Evolutionary conservation across 305 asterid species (phyloP).

Genomic region (Fraxinus latifolia): DNA sequence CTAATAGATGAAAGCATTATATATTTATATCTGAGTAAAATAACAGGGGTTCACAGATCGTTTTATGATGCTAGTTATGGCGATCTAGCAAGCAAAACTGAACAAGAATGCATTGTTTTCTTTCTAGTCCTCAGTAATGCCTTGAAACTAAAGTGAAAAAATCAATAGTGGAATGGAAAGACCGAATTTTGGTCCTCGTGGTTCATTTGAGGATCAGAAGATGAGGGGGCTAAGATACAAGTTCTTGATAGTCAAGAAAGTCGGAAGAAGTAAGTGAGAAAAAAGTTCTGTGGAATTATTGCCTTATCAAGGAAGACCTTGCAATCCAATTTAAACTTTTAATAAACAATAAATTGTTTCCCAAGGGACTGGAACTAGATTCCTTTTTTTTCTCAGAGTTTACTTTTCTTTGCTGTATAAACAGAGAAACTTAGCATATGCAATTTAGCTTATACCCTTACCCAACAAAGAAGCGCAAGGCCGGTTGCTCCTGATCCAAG

Average conservation of each 20-base stretch:
- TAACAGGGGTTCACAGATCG: not conserved
- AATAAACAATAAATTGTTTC: not conserved
- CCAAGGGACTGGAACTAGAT: not conserved
- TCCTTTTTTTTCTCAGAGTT: not conserved
- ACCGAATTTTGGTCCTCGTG: not conserved
- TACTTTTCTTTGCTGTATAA: not conserved
- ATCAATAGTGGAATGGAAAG: not conserved
- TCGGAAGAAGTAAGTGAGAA: not conserved
- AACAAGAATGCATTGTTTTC: not conserved
- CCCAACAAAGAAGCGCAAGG: conserved; percentile 99
- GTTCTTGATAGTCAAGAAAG: not conserved
- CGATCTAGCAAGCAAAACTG: not conserved
- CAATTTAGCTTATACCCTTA: conserved; percentile 34
- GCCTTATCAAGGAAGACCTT: not conserved
- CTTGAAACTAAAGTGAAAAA: not conserved
- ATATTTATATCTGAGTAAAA: not conserved
- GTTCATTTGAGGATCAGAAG: not conserved
- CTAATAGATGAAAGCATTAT: not conserved
- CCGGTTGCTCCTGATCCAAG: conserved; percentile 99
- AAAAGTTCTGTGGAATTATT: not conserved
- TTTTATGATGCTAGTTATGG: not conserved
- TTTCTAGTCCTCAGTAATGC: not conserved
- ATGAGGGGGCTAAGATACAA: not conserved
- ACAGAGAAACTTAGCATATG: not conserved
- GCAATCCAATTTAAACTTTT: conserved; percentile 9